These are phyloP conservation scores for Entomortierella lignicola DNA, from an alignment of 192 early-diverging fungal genomes.

Conservation along the genomic window DNA sequence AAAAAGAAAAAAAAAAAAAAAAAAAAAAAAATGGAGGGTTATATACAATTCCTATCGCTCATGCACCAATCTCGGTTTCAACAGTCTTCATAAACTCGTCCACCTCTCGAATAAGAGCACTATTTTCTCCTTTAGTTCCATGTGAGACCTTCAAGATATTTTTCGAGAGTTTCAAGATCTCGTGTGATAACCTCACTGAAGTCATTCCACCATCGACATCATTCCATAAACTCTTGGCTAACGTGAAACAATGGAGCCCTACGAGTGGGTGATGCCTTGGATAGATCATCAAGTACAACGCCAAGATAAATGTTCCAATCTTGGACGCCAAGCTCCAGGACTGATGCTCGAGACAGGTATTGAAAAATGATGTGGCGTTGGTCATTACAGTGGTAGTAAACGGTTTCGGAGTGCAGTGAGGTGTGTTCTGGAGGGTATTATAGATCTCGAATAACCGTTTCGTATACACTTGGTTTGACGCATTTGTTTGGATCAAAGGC, in stretches of 20 bases:
- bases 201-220: slow-evolving; percentile 41
- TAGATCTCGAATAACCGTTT: slow-evolving; percentile 36
- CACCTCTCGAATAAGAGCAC: slow-evolving; percentile 24
- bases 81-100: slow-evolving; percentile 37
- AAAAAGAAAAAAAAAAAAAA: neutral
- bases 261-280: slow-evolving; percentile 62
- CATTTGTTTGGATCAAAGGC: slow-evolving; percentile 35
- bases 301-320: slow-evolving; percentile 59
- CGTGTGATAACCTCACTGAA: slow-evolving; percentile 40
- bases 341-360: slow-evolving; percentile 53
- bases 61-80: slow-evolving; percentile 29
- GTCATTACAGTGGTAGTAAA: slow-evolving; percentile 55
- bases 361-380: slow-evolving; percentile 51
- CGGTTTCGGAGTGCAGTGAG: slow-evolving; percentile 24
- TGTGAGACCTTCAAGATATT: slow-evolving; percentile 41
- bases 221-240: slow-evolving; percentile 64
- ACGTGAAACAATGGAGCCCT: slow-evolving; percentile 57
- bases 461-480: slow-evolving; percentile 20
- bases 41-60: neutral
- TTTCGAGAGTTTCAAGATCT: slow-evolving; percentile 19
- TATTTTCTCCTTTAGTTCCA: slow-evolving; percentile 26
- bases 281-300: slow-evolving; percentile 61
- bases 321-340: slow-evolving; percentile 53
- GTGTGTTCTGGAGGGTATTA: slow-evolving; percentile 7
- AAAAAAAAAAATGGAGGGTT: neutral